phyloP scores from a whole-genome alignment of 305 asterid species.

The Plantago lanceolata region DNA sequence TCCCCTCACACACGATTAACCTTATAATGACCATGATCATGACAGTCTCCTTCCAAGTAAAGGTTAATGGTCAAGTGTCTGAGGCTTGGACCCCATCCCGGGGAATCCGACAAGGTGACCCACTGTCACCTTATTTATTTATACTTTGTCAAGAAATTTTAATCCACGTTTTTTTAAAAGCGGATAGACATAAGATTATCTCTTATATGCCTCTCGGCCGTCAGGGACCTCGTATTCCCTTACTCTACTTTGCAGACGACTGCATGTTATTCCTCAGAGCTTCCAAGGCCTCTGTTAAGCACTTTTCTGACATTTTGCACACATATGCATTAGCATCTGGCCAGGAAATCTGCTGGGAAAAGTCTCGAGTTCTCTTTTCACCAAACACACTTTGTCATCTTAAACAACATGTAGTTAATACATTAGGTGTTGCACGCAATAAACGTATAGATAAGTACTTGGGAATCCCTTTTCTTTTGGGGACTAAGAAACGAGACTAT shows the following conservation, averaged over 20 bases:
- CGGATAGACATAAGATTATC: too few species aligned
- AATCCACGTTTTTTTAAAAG: not conserved
- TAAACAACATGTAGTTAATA: not conserved
- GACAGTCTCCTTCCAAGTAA: not conserved
- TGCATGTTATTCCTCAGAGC: not conserved
- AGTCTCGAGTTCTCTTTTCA: not conserved
- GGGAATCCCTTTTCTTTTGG: not conserved
- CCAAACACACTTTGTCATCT: not conserved
- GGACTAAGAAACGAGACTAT: not conserved
- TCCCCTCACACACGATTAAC: not conserved
- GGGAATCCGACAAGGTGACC: not conserved
- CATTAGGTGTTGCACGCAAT: not conserved
- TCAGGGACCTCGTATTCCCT: not conserved
- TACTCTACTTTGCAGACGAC: not conserved
- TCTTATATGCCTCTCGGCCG: not conserved
- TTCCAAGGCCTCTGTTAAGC: not conserved
- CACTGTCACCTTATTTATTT: not conserved
- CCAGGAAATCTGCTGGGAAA: not conserved
- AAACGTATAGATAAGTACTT: not conserved
- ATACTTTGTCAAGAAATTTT: not conserved
- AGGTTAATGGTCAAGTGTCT: not conserved
- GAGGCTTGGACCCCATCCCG: not conserved
- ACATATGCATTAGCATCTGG: not conserved
- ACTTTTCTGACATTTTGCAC: not conserved
- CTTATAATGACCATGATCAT: not conserved